Percentiles rank a stretch among this genome's conserved stretches.
phyloP scores from a whole-genome alignment of 2,329 filamentous ascomycete species.

The Orbilia quercus region DNA sequence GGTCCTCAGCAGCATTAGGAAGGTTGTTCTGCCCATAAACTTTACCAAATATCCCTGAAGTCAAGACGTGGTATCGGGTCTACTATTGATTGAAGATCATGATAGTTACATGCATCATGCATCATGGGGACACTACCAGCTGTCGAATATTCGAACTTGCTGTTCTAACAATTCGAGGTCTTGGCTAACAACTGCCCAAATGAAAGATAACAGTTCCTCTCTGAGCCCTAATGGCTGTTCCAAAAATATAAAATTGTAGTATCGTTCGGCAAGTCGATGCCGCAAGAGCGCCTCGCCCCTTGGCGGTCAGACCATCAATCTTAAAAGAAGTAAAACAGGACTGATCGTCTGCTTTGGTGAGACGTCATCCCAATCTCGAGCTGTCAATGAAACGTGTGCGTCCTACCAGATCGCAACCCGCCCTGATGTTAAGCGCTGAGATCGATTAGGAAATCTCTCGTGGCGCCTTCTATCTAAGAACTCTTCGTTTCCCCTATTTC shows the following conservation, averaged over 20 bases:
- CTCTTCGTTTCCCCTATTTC: neutral
- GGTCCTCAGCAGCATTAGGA: neutral
- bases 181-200: neutral
- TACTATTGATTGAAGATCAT: too few species aligned
- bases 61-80: too few species aligned
- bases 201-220: too few species aligned
- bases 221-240: neutral
- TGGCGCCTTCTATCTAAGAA: constrained; percentile 5
- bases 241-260: neutral
- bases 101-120: too few species aligned
- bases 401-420: constrained; percentile 6
- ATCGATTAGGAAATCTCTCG: neutral
- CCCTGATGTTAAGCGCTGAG: too few species aligned
- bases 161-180: too few species aligned
- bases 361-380: constrained; percentile 18
- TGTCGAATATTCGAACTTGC: too few species aligned
- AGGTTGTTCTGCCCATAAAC: neutral
- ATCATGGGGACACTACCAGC: too few species aligned
- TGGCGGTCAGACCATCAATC: neutral
- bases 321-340: neutral
- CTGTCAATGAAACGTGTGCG: neutral
- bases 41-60: too few species aligned
- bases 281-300: neutral
- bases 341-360: neutral
- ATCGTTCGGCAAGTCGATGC: neutral